A percentile compares a stretch with the other conserved stretches of the same genome.
phyloP scores from a whole-genome alignment of 345 rosid species.

The Citrus sp. region DNA sequence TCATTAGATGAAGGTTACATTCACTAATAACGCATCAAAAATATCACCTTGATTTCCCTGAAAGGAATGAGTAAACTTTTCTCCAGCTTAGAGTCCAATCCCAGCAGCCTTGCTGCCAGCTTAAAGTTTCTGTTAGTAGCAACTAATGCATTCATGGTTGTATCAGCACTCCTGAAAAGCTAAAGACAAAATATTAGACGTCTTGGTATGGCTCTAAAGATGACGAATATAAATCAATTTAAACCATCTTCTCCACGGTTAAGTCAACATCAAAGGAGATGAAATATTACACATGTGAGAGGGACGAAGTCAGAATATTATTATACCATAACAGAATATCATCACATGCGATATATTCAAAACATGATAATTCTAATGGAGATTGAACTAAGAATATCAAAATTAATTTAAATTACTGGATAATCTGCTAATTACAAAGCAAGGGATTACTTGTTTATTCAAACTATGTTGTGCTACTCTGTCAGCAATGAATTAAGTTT shows the following conservation, averaged over 20 bases:
- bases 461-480: neutral
- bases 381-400: neutral
- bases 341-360: neutral
- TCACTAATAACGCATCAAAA: neutral
- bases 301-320: neutral
- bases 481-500: neutral
- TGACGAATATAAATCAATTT: constrained; percentile 11
- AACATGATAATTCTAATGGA: neutral
- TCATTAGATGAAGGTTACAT: neutral
- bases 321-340: neutral
- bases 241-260: constrained; percentile 1
- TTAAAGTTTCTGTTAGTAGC: constrained; percentile 97
- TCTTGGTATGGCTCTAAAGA: constrained; percentile 4
- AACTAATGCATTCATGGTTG: constrained; percentile 84
- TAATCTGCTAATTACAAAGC: neutral
- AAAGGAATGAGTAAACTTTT: constrained; percentile 91
- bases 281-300: neutral
- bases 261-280: neutral
- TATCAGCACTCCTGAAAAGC: constrained; percentile 14
- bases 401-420: neutral
- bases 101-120: constrained; percentile 83
- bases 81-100: constrained; percentile 96
- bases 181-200: neutral
- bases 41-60: constrained; percentile 85
- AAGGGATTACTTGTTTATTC: neutral